Base-by-base conservation (phyloP, 2,329 filamentous ascomycete species). In the Cordyceps farinosa region DNA sequence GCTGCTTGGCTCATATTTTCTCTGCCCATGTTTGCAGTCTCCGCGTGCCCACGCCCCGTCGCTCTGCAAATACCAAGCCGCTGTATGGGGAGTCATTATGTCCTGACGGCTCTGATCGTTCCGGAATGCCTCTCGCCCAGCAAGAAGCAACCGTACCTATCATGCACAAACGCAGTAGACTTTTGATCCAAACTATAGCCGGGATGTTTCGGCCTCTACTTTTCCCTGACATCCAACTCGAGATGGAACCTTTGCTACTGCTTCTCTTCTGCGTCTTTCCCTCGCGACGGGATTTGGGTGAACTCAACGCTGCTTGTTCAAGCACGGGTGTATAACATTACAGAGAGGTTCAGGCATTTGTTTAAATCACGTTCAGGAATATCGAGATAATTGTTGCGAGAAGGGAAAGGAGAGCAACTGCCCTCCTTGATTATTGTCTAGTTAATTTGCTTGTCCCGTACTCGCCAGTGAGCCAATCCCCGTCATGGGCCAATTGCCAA, bases 181-280 rank as follows among this genome's bases (percentile, higher is more conserved):
- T 51, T 44, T 59, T 48, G 57, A 71, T 66, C 70, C 73, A 72
- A 72, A 71, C 71, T 71, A 73, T 71, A 75, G 76, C 78, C 77
- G 73, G 74, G 75, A 71, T 73, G 70, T 71, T 75, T 76, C 67
- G 71, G 70, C 63, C 47, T 63, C 66, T 38, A 65, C 67, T 63
- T 66, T 60, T 51, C 69, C 61, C 64, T 71, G 69, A 65, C 52
- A 66, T 68, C 65, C 69, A 66, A 66, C 69, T 70, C 69, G 64
- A 72, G 65, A 71, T 66, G 22, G 6, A 34, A 44, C 47, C 11
- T 29, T 38, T 36, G 13, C 48, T 17, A 48, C 36, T 54, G 40
- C 13, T 30, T 42, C 45, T 32, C 38, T 10, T 36, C 61, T 47
- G 36, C 34, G 29, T 29, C 38, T 47, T 45, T 27, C 34, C 44